Percentiles rank a stretch among this genome's conserved stretches.
Conservation (phyloP, 2,329 filamentous ascomycete genomes). For the Achaetomium macrosporum region DNA sequence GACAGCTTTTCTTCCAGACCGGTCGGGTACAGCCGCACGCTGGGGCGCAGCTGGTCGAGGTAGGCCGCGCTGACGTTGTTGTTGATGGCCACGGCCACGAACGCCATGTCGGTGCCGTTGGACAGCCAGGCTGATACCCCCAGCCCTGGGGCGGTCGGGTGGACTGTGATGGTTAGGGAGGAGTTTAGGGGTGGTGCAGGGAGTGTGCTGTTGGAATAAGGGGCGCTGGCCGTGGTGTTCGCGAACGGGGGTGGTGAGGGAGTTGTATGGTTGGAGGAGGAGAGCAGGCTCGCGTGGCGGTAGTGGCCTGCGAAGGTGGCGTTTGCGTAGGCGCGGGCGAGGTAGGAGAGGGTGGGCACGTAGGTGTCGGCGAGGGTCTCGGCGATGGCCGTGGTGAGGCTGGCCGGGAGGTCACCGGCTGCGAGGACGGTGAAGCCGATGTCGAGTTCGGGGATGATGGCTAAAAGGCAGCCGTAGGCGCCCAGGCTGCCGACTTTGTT, state of each 20-base stretch:
- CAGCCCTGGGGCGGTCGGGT: constrained; percentile 26
- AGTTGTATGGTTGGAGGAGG: neutral
- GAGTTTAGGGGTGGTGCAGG: constrained; percentile 24
- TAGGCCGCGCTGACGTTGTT: constrained; percentile 24
- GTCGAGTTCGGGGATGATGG: constrained; percentile 32
- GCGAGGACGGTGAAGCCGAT: constrained; percentile 31
- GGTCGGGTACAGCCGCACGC: constrained; percentile 30
- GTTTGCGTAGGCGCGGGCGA: constrained; percentile 27
- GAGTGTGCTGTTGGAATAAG: neutral
- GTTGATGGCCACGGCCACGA: constrained; percentile 19
- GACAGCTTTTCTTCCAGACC: constrained; percentile 26
- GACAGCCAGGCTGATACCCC: constrained; percentile 29
- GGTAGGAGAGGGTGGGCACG: constrained; percentile 27
- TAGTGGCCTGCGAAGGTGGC: constrained; percentile 27
- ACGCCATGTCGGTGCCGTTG: constrained; percentile 31
- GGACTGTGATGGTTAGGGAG: constrained; percentile 27
- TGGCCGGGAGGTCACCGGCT: constrained; percentile 27
- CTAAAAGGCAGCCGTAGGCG: constrained; percentile 28
- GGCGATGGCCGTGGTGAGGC: constrained; percentile 28
- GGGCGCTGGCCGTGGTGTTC: constrained; percentile 1
- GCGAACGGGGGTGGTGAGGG: neutral
- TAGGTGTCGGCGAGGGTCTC: constrained; percentile 29
- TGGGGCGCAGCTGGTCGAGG: constrained; percentile 24
- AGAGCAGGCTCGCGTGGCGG: constrained; percentile 10
- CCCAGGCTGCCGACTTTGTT: constrained; percentile 32